Percentiles rank a stretch among this genome's conserved stretches.
Conservation (phyloP, 805 yeast genomes). For the Diddensiella transvaalensis region DNA sequence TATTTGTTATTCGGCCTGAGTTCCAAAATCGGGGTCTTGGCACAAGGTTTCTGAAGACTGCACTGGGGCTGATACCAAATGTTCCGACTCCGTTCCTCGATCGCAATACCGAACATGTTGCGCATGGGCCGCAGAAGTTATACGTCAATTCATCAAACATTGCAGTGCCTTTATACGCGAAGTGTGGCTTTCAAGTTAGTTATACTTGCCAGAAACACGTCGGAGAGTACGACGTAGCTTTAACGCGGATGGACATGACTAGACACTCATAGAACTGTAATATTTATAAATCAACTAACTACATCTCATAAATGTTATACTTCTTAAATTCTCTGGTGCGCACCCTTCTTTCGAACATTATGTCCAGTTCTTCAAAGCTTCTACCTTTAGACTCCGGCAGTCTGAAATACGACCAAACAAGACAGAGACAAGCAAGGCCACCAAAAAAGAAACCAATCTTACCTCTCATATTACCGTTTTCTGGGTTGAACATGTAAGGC, state of each 20-base stretch:
- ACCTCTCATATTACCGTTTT: conserved; percentile 44
- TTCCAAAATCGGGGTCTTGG: neutral
- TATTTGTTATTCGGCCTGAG: neutral
- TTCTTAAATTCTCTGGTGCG: conserved; percentile 14
- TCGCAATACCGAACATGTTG: neutral
- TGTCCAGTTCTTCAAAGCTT: conserved; percentile 58
- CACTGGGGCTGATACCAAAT: neutral
- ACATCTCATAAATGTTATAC: neutral
- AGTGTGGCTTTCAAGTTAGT: neutral
- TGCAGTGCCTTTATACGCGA: neutral
- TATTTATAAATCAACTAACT: neutral
- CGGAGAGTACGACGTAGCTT: neutral
- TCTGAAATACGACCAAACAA: conserved; percentile 46
- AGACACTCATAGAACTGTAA: neutral
- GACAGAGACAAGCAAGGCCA: conserved; percentile 32
- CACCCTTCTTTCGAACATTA: conserved; percentile 38
- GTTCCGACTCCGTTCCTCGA: neutral
- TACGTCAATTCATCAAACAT: neutral
- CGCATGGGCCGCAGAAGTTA: neutral
- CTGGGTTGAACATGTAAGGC: conserved; percentile 51
- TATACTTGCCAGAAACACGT: neutral
- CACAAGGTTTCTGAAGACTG: neutral
- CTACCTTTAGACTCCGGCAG: conserved; percentile 58
- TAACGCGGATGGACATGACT: neutral
- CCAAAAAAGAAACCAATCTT: conserved; percentile 48